A percentile compares a stretch with the other conserved stretches of the same genome.
phyloP scores from a whole-genome alignment of 2,329 filamentous ascomycete genomes.

The Cladosporium velox region DNA sequence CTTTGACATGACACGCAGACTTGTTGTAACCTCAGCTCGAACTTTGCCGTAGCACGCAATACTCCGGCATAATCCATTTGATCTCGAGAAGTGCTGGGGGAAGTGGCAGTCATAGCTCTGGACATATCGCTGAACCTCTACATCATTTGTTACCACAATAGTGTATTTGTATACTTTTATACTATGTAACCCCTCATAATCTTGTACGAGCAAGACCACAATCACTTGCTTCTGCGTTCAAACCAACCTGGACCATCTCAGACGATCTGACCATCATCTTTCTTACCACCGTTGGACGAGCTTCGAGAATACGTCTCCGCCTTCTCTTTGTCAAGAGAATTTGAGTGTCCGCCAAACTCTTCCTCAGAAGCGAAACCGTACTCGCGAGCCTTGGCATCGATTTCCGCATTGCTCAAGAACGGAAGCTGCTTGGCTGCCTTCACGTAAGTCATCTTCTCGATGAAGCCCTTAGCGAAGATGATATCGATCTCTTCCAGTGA shows the following conservation, averaged over 20 bases:
- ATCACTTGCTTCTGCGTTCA: neutral
- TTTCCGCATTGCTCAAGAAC: conserved; percentile 37
- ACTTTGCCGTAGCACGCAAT: neutral
- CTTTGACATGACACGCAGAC: neutral
- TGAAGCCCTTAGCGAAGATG: conserved; percentile 28
- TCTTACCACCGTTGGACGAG: conserved; percentile 11
- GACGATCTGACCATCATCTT: neutral
- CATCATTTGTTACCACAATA: neutral
- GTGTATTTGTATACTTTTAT: neutral
- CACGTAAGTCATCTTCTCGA: conserved; percentile 39
- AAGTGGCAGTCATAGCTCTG: neutral
- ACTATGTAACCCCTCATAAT: neutral
- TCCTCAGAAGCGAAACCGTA: conserved; percentile 29
- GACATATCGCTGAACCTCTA: neutral
- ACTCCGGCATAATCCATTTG: neutral
- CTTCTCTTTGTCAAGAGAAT: conserved; percentile 6
- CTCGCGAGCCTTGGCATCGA: conserved; percentile 38
- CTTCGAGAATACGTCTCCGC: neutral
- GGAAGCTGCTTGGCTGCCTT: conserved; percentile 41
- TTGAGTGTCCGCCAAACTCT: neutral
- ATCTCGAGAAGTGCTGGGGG: neutral
- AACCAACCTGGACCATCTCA: neutral
- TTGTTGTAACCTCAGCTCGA: neutral
- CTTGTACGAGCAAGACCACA: neutral
- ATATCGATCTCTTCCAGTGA: conserved; percentile 24